These are phyloP conservation scores for Suillus ampliporus DNA, from an alignment of 768 basidiomycete genomes.

Conservation along the genomic window DNA sequence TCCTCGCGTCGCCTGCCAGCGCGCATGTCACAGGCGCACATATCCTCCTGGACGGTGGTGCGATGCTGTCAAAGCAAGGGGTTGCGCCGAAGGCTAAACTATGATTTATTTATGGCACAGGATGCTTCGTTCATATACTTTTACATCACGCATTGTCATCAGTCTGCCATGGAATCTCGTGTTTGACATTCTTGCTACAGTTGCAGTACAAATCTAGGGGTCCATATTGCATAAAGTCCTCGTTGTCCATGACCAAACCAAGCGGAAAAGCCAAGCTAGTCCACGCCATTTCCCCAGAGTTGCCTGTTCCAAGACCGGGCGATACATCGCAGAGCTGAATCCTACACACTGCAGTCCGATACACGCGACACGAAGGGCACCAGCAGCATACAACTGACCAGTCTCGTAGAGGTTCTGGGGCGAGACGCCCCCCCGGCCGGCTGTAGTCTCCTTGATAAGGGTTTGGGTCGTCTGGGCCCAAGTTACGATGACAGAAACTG, in stretches of 20 bases:
- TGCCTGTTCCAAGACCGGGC: constrained; percentile 68
- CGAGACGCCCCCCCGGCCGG: constrained; percentile 73
- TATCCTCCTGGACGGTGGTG: constrained; percentile 73
- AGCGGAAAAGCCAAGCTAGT: not conserved
- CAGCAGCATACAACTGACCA: constrained; percentile 70
- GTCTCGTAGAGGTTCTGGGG: constrained; percentile 82
- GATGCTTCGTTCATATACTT: not conserved
- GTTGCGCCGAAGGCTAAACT: constrained; percentile 33
- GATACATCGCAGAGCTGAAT: constrained; percentile 72
- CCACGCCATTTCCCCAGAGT: constrained; percentile 32
- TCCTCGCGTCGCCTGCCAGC: constrained; percentile 72
- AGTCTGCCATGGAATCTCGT: not conserved
- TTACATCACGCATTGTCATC: not conserved
- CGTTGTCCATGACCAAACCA: not conserved
- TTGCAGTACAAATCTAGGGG: constrained; percentile 1
- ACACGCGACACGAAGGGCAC: constrained; percentile 76
- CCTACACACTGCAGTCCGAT: constrained; percentile 78
- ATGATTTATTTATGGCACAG: constrained; percentile 10
- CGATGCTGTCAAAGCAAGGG: constrained; percentile 24
- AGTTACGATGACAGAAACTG: not conserved
- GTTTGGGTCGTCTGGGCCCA: constrained; percentile 61
- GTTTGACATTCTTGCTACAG: not conserved
- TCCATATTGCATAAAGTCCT: not conserved
- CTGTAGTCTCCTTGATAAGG: constrained; percentile 74
- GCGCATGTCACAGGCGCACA: constrained; percentile 79